These are phyloP conservation scores for Synchytrium microbalum DNA, from an alignment of 371 early-diverging fungal species.

Conservation along the genomic window DNA sequence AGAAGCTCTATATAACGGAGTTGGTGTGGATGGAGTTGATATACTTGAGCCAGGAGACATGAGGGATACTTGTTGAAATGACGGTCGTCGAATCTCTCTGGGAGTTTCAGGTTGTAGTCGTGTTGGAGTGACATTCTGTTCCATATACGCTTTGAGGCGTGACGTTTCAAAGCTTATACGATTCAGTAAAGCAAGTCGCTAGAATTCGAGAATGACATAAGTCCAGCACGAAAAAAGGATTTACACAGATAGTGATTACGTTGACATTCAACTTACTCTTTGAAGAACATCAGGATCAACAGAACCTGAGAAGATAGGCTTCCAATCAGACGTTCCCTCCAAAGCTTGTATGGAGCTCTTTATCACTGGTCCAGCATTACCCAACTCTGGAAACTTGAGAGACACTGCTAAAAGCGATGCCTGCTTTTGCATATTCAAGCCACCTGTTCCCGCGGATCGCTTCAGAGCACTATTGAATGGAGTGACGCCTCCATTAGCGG, in stretches of 20 bases:
- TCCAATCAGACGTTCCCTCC: not conserved
- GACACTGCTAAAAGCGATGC: not conserved
- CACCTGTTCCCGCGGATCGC: not conserved
- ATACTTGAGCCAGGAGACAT: no score
- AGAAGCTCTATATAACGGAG: not conserved
- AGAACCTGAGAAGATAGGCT: not conserved
- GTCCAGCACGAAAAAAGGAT: no score
- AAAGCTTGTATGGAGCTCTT: not conserved
- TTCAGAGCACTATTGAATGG: not conserved
- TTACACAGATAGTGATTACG: no score
- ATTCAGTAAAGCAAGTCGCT: not conserved
- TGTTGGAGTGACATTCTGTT: not conserved
- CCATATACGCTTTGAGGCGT: not conserved
- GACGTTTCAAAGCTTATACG: not conserved
- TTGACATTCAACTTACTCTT: not conserved
- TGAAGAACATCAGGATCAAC: not conserved
- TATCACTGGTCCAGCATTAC: not conserved
- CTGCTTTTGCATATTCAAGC: not conserved
- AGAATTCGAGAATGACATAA: no score
- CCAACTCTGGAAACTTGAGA: not conserved
- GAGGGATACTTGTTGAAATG: no score
- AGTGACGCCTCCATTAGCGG: not conserved
- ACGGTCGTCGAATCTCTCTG: not conserved
- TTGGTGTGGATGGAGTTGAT: not conserved
- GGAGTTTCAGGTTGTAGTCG: not conserved